Percentiles rank a stretch among this genome's conserved stretches.
Conservation (phyloP, 352 stramenopile species). For the Phytophthora chlamydospora region DNA sequence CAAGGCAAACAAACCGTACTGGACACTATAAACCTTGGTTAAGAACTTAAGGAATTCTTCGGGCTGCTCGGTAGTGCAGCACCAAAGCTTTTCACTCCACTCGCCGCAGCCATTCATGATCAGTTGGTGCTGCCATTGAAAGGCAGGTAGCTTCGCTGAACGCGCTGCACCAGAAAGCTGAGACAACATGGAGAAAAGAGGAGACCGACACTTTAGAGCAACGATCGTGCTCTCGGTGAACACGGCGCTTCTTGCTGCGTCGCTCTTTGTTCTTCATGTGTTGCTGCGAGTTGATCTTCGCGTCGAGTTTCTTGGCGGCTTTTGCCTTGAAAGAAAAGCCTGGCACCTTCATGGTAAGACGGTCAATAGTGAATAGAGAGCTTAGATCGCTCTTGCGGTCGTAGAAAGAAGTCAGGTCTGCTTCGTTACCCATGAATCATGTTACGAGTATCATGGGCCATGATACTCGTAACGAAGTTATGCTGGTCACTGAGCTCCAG, state of each 20-base stretch:
- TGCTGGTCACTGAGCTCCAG: background rate
- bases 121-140: background rate
- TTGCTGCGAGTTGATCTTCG: conserved; percentile 10
- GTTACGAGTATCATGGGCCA: too few relatives aligned
- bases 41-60: too few relatives aligned
- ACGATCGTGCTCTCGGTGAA: background rate
- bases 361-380: too few relatives aligned
- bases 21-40: too few relatives aligned
- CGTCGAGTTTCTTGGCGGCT: conserved; percentile 7
- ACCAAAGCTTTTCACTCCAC: too few relatives aligned
- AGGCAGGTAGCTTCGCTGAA: background rate
- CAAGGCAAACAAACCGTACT: background rate
- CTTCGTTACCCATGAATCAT: too few relatives aligned
- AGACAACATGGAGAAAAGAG: conserved; percentile 1
- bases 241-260: background rate
- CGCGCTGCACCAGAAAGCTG: conserved; percentile 15
- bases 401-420: too few relatives aligned
- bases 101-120: background rate
- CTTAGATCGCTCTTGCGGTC: too few relatives aligned
- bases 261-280: background rate
- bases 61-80: too few relatives aligned
- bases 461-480: too few relatives aligned
- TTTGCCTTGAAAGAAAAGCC: background rate
- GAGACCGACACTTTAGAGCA: background rate
- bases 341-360: too few relatives aligned